Base-by-base conservation (phyloP, 352 stramenopile species). In the Phytophthora vignae region DNA sequence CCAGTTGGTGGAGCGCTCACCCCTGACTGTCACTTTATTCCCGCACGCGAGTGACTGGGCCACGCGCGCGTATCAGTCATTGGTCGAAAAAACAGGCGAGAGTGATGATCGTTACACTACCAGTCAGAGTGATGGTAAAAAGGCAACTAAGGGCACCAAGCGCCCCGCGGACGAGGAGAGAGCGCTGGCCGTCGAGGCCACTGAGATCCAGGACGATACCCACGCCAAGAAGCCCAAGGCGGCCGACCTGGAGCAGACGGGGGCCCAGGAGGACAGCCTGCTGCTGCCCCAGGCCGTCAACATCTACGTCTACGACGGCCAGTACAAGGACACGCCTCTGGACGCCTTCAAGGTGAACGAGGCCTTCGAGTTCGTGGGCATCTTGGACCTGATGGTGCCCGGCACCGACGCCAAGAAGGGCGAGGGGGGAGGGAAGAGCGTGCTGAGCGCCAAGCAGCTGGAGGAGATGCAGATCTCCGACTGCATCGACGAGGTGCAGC, bases 331-430 rank as follows among this genome's bases (percentile, higher is more conserved):
- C 53, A 61, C 83, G 4, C 38, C 64, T 3, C 33, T 91, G 31
- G 81, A 90, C 50, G 74, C 71, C 4, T 96, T 93, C 63, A 92
- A 89, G 62, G 87, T 96, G 53, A 96, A 96, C 74, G 85, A 93
- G 57, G 78, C 86, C 15, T 96, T 94, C 31, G 88, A 96, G 60
- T 96, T 96, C 63, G 72, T 91, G 3, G 88, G 87, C 12, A 80
- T 92, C 17, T 71, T 94, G 27, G 88, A 96, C 60, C 60, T 94
- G 17, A 77, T 88, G 54, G 81, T 92, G 2, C 50, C 83, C 0
- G 76, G 73, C 2, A 58, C 81, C 2, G 50, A 67, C 1, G 46
- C 49, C 21, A 72, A 79, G 40, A 72, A 70, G 21, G 53, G 52
- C 22, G 54, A 68, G n/a, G 22, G 22, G 10, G 19, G 17, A 5